phyloP scores from a whole-genome alignment of 2,329 filamentous ascomycete genomes.

The Periconia sp. region DNA sequence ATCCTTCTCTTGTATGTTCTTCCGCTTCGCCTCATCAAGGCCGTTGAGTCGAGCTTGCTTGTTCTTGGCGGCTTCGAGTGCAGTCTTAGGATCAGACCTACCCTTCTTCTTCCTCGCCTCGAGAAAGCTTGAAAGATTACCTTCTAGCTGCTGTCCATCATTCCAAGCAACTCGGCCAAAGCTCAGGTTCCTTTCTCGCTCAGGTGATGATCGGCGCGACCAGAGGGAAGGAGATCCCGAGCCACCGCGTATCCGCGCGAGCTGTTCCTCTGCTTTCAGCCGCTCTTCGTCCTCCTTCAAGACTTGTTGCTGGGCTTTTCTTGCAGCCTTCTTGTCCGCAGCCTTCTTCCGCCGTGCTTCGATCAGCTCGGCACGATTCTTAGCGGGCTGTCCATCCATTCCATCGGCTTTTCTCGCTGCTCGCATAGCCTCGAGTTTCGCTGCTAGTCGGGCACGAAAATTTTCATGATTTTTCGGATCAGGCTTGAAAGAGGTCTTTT shows the following conservation, averaged over 20 bases:
- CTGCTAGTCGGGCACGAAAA: conserved; percentile 78
- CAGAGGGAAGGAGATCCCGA: conserved; percentile 62
- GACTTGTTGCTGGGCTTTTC: conserved; percentile 80
- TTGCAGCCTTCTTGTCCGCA: conserved; percentile 82
- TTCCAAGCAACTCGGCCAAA: conserved; percentile 92
- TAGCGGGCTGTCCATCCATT: conserved; percentile 78
- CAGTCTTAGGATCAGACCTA: conserved; percentile 82
- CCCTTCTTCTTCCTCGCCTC: conserved; percentile 79
- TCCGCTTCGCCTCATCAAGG: conserved; percentile 80
- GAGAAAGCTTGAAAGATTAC: conserved; percentile 67
- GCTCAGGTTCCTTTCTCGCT: conserved; percentile 71
- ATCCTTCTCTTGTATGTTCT: conserved; percentile 91
- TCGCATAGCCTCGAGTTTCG: conserved; percentile 83
- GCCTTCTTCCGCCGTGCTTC: conserved; percentile 88
- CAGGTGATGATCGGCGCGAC: conserved; percentile 53
- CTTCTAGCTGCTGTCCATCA: conserved; percentile 81
- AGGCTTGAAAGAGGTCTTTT: conserved; percentile 38
- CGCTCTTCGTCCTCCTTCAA: conserved; percentile 81
- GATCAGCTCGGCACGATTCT: conserved; percentile 89
- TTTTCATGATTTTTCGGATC: conserved; percentile 67
- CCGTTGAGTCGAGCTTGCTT: conserved; percentile 80
- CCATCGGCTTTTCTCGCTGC: conserved; percentile 87
- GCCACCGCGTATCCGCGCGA: conserved; percentile 64
- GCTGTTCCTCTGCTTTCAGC: conserved; percentile 61
- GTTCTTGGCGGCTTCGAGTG: conserved; percentile 83